Conservation (phyloP, 768 basidiomycete species). For the Xanthoconium stramineum region DNA sequence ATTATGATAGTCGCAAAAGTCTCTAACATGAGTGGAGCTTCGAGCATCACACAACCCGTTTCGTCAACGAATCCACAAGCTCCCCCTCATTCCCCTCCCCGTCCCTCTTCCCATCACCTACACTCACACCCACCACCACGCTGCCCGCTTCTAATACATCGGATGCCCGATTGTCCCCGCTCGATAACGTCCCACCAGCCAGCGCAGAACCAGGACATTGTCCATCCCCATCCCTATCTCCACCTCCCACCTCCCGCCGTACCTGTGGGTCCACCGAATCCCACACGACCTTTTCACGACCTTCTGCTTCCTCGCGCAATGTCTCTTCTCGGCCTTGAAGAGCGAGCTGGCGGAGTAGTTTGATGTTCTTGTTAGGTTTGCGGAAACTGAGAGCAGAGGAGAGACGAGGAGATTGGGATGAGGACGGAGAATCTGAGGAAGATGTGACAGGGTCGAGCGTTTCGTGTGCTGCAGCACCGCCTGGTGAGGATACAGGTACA, state of each 20-base stretch:
- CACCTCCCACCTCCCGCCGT: not conserved
- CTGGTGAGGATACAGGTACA: not conserved
- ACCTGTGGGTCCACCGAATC: slow-evolving; percentile 11
- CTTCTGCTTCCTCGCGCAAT: slow-evolving; percentile 37
- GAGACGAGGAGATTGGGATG: slow-evolving; percentile 4
- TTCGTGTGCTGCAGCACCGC: not conserved
- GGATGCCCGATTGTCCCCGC: not conserved
- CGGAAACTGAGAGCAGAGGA: slow-evolving; percentile 31
- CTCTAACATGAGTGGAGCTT: no score
- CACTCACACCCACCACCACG: not conserved
- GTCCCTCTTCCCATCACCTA: not conserved
- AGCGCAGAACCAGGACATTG: not conserved
- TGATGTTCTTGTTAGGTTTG: slow-evolving; percentile 33
- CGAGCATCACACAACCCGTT: not conserved
- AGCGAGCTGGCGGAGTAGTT: slow-evolving; percentile 45
- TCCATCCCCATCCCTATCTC: not conserved
- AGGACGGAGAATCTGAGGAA: not conserved
- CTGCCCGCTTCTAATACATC: not conserved
- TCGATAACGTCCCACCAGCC: slow-evolving; percentile 9
- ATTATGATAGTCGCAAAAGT: no score
- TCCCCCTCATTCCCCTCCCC: not conserved
- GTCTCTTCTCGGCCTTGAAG: slow-evolving; percentile 43
- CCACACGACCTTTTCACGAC: slow-evolving; percentile 46
- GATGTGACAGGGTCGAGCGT: not conserved
- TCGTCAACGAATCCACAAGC: not conserved